phyloP scores from a whole-genome alignment of 2,329 filamentous ascomycete genomes.

The Talaromyces rugulosus region DNA sequence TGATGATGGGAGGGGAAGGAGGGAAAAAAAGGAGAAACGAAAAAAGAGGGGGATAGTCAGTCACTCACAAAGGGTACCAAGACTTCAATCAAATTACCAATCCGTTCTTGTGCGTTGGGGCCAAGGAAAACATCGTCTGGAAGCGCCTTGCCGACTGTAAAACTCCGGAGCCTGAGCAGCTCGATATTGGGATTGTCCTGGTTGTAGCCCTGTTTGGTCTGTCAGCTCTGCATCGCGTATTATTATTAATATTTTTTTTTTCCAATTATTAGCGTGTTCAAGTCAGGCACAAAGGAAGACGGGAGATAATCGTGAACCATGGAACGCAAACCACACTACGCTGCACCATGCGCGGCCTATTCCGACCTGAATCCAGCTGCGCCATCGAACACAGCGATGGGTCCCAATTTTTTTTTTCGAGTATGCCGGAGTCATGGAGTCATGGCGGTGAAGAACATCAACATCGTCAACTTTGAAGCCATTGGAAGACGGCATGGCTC shows the following conservation, averaged over 20 bases:
- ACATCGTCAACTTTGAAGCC: not conserved
- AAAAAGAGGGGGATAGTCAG: slow-evolving; percentile 16
- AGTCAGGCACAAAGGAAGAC: slow-evolving; percentile 12
- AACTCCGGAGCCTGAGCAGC: slow-evolving; percentile 75
- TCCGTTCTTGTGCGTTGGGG: slow-evolving; percentile 59
- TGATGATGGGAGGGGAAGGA: slow-evolving; percentile 2
- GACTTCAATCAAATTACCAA: slow-evolving; percentile 60
- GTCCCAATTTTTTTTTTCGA: not conserved
- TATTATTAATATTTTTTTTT: not conserved
- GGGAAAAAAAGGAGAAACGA: not conserved
- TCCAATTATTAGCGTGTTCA: slow-evolving; percentile 11
- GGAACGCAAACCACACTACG: slow-evolving; percentile 33
- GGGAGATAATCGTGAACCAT: slow-evolving; percentile 31
- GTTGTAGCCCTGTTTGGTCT: slow-evolving; percentile 60
- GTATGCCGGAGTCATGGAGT: not conserved
- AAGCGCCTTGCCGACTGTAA: slow-evolving; percentile 66
- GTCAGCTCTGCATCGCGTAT: slow-evolving; percentile 33
- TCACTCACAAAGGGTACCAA: slow-evolving; percentile 76
- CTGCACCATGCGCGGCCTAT: slow-evolving; percentile 8
- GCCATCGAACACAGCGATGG: not conserved
- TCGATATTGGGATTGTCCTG: slow-evolving; percentile 73
- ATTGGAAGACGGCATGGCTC: not conserved
- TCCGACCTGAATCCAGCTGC: not conserved
- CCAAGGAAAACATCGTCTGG: slow-evolving; percentile 61
- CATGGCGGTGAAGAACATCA: not conserved